Evolutionary conservation across 192 early-diverging fungal species (phyloP).

Genomic region (Entophlyctis helioformis): DNA sequence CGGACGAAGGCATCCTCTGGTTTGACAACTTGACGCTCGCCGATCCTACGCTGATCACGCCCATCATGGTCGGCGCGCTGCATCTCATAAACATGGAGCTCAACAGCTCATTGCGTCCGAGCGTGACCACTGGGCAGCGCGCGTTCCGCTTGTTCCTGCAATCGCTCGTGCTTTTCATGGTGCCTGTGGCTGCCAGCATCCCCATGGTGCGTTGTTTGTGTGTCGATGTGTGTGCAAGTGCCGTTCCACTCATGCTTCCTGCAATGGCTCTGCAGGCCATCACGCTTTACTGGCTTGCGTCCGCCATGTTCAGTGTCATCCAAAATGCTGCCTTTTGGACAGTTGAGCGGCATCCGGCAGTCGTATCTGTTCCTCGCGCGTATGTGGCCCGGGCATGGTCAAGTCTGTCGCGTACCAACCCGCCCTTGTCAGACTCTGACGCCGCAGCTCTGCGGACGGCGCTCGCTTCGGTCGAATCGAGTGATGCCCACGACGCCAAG

Average conservation of each 20-base stretch:
- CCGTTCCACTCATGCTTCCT: neutral
- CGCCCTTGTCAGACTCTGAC: no score
- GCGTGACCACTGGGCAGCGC: neutral
- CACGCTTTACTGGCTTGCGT: conserved; percentile 60
- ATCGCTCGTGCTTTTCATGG: conserved; percentile 39
- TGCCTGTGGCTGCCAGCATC: conserved; percentile 47
- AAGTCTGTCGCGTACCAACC: no score
- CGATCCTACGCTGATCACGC: conserved; percentile 59
- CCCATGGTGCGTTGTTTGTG: conserved; percentile 12
- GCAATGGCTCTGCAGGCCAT: conserved; percentile 29
- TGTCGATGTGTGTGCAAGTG: neutral
- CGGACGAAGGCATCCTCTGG: conserved; percentile 46
- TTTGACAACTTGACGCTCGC: conserved; percentile 46
- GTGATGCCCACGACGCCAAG: no score
- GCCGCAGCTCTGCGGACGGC: no score
- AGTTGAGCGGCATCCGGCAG: no score
- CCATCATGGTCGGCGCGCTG: conserved; percentile 46
- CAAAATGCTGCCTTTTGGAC: conserved; percentile 50
- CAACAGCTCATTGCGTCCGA: neutral
- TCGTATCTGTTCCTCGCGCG: no score
- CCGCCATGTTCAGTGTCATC: conserved; percentile 44
- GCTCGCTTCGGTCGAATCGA: no score
- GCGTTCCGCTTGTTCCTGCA: conserved; percentile 21
- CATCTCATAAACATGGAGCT: conserved; percentile 60
- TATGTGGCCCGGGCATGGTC: no score